phyloP scores from a whole-genome alignment of 345 rosid genomes.

The Eucalyptus sp. region DNA sequence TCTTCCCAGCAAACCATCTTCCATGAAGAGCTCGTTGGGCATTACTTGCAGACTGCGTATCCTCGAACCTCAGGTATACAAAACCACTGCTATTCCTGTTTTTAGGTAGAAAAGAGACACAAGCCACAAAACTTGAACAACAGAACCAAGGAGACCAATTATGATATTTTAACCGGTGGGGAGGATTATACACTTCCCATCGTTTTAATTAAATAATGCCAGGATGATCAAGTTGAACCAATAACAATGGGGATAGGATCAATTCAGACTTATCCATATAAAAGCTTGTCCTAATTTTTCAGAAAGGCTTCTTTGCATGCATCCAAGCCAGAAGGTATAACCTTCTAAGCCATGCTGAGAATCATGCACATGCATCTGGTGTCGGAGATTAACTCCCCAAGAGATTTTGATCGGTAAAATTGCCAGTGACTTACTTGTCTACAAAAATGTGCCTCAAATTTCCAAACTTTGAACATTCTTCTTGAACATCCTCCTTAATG shows the following conservation, averaged over 20 bases:
- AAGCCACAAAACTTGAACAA: background rate
- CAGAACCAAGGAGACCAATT: background rate
- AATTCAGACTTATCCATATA: background rate
- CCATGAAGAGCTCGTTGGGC: slow-evolving; percentile 91
- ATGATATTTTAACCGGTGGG: background rate
- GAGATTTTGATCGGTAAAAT: background rate
- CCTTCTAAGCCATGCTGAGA: background rate
- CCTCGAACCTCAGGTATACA: slow-evolving; percentile 75
- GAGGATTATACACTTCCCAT: background rate
- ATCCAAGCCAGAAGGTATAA: background rate
- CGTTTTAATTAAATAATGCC: background rate
- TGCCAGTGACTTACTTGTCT: slow-evolving; percentile 49
- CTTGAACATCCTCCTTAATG: slow-evolving; percentile 85
- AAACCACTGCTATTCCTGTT: slow-evolving; percentile 79
- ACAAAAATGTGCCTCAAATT: slow-evolving; percentile 60
- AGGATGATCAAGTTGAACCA: background rate
- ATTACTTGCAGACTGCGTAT: slow-evolving; percentile 39
- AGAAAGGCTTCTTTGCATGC: background rate
- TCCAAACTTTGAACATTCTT: slow-evolving; percentile 79
- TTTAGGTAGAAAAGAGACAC: background rate
- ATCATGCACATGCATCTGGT: background rate
- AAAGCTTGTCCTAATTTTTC: background rate
- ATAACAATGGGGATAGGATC: background rate
- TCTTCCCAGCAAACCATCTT: slow-evolving; percentile 98
- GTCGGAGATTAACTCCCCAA: background rate